A percentile compares a stretch with the other conserved stretches of the same genome.
phyloP scores from a whole-genome alignment of 345 rosid species.

The Hypericum androsaemum region DNA sequence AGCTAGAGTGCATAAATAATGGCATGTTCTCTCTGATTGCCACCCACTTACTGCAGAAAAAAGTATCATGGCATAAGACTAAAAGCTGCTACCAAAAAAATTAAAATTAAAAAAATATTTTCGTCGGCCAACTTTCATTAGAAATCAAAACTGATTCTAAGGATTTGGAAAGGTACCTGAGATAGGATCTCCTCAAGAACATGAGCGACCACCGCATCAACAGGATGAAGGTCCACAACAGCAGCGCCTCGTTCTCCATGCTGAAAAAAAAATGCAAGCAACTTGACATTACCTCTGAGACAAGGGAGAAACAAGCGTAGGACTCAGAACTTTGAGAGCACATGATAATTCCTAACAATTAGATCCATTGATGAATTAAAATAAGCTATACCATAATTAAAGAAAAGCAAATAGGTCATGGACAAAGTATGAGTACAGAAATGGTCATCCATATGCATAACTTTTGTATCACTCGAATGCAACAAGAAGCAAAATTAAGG shows the following conservation, averaged over 20 bases:
- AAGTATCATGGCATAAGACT: no score
- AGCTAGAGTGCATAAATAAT: no score
- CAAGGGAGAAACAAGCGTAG: neutral
- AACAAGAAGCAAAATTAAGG: no score
- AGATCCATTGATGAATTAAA: no score
- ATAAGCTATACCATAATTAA: no score
- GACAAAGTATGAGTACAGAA: no score
- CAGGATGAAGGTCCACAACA: slow-evolving; percentile 77
- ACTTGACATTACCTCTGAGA: slow-evolving; percentile 1
- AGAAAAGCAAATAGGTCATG: no score
- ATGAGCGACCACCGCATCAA: slow-evolving; percentile 74
- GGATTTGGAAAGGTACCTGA: slow-evolving; percentile 38
- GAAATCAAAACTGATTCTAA: neutral
- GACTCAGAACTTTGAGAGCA: neutral
- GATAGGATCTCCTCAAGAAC: slow-evolving; percentile 74
- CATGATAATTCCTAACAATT: neutral
- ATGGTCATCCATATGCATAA: no score
- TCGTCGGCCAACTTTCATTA: neutral
- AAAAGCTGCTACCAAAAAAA: neutral
- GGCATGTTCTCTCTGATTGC: no score
- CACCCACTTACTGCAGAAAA: no score
- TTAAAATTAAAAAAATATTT: neutral
- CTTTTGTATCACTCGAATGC: no score
- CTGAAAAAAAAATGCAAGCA: slow-evolving; percentile 23
- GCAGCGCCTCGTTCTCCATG: slow-evolving; percentile 95